Evolutionary conservation across 805 yeast genomes (phyloP).

Genomic region (Yamadazyma kitorensis): DNA sequence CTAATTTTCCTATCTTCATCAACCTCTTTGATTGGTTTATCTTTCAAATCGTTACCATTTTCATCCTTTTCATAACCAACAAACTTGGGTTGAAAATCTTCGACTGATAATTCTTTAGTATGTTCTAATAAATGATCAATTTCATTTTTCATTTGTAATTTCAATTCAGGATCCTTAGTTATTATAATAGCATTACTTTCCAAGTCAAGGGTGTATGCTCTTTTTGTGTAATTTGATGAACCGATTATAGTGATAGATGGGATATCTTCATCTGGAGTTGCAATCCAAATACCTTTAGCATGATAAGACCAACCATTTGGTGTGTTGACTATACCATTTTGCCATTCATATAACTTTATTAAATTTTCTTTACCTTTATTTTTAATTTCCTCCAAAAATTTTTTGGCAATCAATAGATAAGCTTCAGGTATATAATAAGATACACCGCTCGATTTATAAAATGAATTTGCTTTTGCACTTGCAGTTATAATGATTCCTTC

Average conservation of each 20-base stretch:
- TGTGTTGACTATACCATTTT: constrained; percentile 76
- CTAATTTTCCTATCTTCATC: constrained; percentile 61
- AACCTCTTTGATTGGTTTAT: constrained; percentile 16
- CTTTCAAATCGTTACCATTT: constrained; percentile 12
- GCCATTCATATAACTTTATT: constrained; percentile 78
- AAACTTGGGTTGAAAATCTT: constrained; percentile 52
- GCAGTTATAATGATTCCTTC: constrained; percentile 81
- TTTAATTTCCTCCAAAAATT: constrained; percentile 56
- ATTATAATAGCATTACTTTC: constrained; percentile 83
- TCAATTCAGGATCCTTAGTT: constrained; percentile 63
- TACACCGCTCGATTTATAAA: constrained; percentile 79
- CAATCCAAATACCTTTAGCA: constrained; percentile 93
- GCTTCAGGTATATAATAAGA: constrained; percentile 84
- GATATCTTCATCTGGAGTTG: constrained; percentile 48
- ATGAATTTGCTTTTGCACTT: constrained; percentile 91
- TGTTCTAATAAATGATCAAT: constrained; percentile 54
- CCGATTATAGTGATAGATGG: constrained; percentile 86
- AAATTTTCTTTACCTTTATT: constrained; percentile 36
- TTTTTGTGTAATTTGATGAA: constrained; percentile 86
- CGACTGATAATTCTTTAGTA: constrained; percentile 50
- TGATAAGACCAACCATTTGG: constrained; percentile 95
- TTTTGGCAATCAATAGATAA: constrained; percentile 70
- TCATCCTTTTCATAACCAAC: constrained; percentile 15
- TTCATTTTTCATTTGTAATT: constrained; percentile 57
- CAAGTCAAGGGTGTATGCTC: constrained; percentile 84